Conservation (phyloP, 306 rosid species). For the Begonia loranthoides region DNA sequence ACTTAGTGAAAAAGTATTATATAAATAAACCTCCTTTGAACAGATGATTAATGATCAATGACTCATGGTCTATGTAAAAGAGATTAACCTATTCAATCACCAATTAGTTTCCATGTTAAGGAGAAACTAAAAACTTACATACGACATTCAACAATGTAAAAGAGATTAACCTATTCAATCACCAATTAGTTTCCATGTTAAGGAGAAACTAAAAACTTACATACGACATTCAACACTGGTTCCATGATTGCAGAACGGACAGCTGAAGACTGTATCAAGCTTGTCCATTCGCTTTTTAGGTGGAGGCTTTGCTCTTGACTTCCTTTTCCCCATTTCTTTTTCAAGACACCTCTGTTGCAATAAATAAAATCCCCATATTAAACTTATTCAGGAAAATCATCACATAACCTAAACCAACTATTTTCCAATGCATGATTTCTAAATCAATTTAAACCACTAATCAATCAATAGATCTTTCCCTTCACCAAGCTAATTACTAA, state of each 20-base stretch:
- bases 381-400: not conserved
- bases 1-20: no score
- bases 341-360: not conserved
- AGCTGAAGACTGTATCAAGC: conserved; percentile 91
- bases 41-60: no score
- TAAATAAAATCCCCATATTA: no score
- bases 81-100: not conserved
- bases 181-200: not conserved
- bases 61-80: no score
- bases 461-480: no score
- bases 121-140: conserved; percentile 37
- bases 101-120: not conserved
- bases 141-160: conserved; percentile 52
- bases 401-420: no score
- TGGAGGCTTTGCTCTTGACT: conserved; percentile 82
- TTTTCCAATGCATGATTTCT: no score
- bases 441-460: no score
- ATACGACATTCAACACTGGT: conserved; percentile 84
- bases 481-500: no score
- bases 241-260: conserved; percentile 97
- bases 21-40: no score
- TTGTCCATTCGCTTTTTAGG: conserved; percentile 93
- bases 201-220: conserved; percentile 28
- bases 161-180: not conserved
- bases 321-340: conserved; percentile 74